Percentiles rank a stretch among this genome's conserved stretches.
These are phyloP conservation scores for Populus trichocarpa DNA, from an alignment of 441 rosid genomes.

Conservation along the genomic window DNA sequence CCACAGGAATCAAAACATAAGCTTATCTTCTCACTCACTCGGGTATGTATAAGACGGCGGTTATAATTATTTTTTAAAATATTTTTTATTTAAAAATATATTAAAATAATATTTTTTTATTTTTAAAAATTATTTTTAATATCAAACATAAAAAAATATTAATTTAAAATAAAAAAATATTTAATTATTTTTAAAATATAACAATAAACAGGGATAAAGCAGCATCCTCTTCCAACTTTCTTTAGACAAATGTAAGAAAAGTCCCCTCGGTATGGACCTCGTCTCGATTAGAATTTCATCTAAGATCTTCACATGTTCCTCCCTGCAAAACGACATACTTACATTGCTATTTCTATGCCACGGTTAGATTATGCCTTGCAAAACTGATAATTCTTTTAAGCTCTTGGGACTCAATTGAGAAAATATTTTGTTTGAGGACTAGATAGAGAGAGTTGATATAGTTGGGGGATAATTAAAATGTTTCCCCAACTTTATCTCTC, in stretches of 20 bases:
- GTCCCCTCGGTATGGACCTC: background rate
- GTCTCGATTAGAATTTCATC: background rate
- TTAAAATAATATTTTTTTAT: too few relatives aligned
- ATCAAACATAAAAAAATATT: too few relatives aligned
- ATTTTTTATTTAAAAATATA: too few relatives aligned
- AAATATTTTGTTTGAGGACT: background rate
- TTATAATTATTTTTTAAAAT: too few relatives aligned
- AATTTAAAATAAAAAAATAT: too few relatives aligned
- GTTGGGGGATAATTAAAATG: background rate
- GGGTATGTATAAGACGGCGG: too few relatives aligned
- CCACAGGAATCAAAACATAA: slow-evolving; percentile 7
- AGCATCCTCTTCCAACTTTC: background rate
- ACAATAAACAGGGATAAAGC: background rate
- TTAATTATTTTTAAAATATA: too few relatives aligned
- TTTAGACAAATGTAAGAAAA: background rate
- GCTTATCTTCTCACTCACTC: background rate
- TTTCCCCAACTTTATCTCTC: background rate
- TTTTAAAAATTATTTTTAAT: too few relatives aligned
- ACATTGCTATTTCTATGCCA: too few relatives aligned
- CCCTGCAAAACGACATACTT: too few relatives aligned
- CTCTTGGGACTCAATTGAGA: background rate
- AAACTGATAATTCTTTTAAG: too few relatives aligned
- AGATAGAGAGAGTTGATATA: background rate
- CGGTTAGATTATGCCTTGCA: too few relatives aligned
- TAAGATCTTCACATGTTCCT: background rate